Conservation (phyloP, 2,329 filamentous ascomycete species). For the Talaromyces sp. region DNA sequence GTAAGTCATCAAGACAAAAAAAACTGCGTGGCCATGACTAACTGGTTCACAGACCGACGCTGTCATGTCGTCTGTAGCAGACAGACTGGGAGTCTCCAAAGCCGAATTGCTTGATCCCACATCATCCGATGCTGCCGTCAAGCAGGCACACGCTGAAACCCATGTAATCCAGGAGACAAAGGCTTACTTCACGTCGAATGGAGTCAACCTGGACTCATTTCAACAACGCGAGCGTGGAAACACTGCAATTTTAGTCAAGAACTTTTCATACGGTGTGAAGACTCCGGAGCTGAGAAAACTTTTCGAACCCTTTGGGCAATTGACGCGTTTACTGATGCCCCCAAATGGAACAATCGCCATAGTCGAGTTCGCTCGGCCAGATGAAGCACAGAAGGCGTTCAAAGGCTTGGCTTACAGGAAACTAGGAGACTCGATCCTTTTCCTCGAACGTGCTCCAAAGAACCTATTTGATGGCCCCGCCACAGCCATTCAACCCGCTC, state of each 20-base stretch:
- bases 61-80: conserved; percentile 82
- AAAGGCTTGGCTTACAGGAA: conserved; percentile 79
- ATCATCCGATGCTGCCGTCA: conserved; percentile 86
- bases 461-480: conserved; percentile 58
- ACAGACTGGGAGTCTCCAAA: conserved; percentile 82
- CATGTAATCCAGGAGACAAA: conserved; percentile 96
- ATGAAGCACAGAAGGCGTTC: conserved; percentile 79
- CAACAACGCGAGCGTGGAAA: conserved; percentile 80
- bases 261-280: conserved; percentile 80
- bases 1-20: conserved; percentile 39
- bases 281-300: conserved; percentile 70
- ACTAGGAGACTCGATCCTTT: conserved; percentile 84
- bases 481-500: conserved; percentile 21
- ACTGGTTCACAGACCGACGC: conserved; percentile 56
- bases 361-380: conserved; percentile 74
- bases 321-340: conserved; percentile 82
- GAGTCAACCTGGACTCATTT: conserved; percentile 88
- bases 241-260: conserved; percentile 84
- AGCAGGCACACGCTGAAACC: conserved; percentile 94
- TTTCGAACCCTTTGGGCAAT: conserved; percentile 79
- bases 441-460: conserved; percentile 87
- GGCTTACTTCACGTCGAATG: conserved; percentile 78
- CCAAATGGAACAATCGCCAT: conserved; percentile 91
- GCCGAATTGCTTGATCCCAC: conserved; percentile 92
- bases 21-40: conserved; percentile 14